Base-by-base conservation (phyloP, 2,329 filamentous ascomycete genomes). In the Remersonia thermophila region DNA sequence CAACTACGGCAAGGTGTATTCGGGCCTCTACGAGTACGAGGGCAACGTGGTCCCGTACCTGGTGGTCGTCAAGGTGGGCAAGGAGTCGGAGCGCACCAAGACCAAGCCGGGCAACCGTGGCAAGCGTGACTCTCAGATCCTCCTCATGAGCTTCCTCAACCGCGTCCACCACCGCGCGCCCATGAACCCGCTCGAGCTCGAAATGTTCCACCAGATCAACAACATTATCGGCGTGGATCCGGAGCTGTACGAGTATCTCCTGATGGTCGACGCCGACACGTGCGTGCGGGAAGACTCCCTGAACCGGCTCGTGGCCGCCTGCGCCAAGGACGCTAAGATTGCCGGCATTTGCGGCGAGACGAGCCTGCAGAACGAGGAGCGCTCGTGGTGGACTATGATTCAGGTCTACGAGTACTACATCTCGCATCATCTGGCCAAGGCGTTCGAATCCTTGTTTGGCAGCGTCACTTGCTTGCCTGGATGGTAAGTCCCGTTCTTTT, bases 401-500 rank as follows among this genome's bases (percentile, higher is more conserved):
- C 91, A 98, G 59, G 91, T 98, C 46, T 98, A 98, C 63, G 91
- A 98, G 59, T 98, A 98, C 67, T 98, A 87, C 59, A 98, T 98
- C 55, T 96, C 91, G 20, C 91, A 98, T 69, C 83, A 98, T 61
- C 65, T 98, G 57, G 71, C 91, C 36, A 98, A 98, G 66, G 85
- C 91, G 43, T 98, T 98, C 55, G 91, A 98, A 58, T 95, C 86
- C 42, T 74, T 98, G 42, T 98, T 98, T 54, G 91, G 87, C 55
- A 93, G 85, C 58, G 91, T 98, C 42, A 98, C 91, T 41, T 98
- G 91, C 80, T 78, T 98, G 66, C 91, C 91, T 46, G 91, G 91
- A 73, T 98, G 91, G 89, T 95, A 75, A 66, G 83, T 77, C n/a
- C n/a, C n/a, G n/a, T n/a, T n/a, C n/a, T n/a, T n/a, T n/a, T n/a